A percentile compares a stretch with the other conserved stretches of the same genome.
These are phyloP conservation scores for Metschnikowia reukaufii DNA, from an alignment of 805 yeast genomes.

Conservation along the genomic window DNA sequence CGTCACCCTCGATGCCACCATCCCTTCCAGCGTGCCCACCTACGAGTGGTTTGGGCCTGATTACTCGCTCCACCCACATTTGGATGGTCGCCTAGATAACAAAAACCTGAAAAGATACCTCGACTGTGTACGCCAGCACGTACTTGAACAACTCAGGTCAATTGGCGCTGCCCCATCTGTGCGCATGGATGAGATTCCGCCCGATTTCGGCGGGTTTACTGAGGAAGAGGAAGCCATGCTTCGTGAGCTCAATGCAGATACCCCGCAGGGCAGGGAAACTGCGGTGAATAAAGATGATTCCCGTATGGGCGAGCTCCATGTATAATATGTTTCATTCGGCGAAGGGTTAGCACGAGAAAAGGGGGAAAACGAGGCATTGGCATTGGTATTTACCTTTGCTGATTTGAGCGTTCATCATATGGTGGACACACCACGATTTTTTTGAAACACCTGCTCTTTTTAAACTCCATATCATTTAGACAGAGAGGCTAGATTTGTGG, in stretches of 20 bases:
- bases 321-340: not conserved
- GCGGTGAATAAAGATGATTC: constrained; percentile 29
- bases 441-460: no score
- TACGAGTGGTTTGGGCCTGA: constrained; percentile 88
- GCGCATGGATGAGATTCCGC: constrained; percentile 87
- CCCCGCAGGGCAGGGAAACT: constrained; percentile 16
- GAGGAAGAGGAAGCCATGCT: constrained; percentile 43
- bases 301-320: constrained; percentile 23
- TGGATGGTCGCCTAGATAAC: constrained; percentile 63
- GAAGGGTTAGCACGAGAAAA: no score
- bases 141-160: constrained; percentile 77
- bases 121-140: constrained; percentile 72
- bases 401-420: no score
- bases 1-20: constrained; percentile 43
- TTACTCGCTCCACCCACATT: constrained; percentile 76
- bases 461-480: no score
- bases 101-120: constrained; percentile 80
- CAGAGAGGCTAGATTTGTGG: no score
- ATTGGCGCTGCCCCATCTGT: constrained; percentile 94
- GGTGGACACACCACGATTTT: no score
- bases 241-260: constrained; percentile 38
- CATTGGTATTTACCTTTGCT: not conserved
- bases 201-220: constrained; percentile 48
- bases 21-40: constrained; percentile 72
- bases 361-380: no score